phyloP scores from a whole-genome alignment of 805 yeast species.

The Peterozyma xylosa region DNA sequence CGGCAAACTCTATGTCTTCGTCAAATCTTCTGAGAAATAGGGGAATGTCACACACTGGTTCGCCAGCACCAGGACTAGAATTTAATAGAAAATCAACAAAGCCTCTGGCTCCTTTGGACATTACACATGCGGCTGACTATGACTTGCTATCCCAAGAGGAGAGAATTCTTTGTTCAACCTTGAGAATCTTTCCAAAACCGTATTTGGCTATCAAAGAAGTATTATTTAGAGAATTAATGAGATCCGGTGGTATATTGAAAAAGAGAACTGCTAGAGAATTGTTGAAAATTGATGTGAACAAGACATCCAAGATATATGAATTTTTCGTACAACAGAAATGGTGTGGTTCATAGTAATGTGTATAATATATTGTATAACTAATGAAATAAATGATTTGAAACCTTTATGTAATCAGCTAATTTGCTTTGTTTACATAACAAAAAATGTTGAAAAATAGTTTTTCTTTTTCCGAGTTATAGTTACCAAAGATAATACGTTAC shows the following conservation, averaged over 20 bases:
- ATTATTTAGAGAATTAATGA: conserved; percentile 77
- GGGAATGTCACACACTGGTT: conserved; percentile 7
- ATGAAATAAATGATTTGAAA: no score
- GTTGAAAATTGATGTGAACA: conserved; percentile 76
- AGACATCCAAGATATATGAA: conserved; percentile 84
- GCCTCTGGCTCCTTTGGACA: conserved; percentile 48
- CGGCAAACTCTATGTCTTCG: conserved; percentile 12
- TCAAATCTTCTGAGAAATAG: conserved; percentile 8
- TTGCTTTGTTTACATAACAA: no score
- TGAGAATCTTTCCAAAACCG: conserved; percentile 87
- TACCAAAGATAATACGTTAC: no score
- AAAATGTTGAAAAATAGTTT: no score
- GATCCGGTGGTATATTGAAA: conserved; percentile 77
- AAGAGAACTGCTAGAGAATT: conserved; percentile 81
- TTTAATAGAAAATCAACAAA: conserved; percentile 32
- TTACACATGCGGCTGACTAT: conserved; percentile 73
- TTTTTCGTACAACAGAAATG: conserved; percentile 91
- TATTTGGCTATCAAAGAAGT: conserved; percentile 89
- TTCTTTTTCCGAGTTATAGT: no score
- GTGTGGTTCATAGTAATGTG: conserved; percentile 31
- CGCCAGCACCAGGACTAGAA: conserved; percentile 10
- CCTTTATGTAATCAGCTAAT: no score
- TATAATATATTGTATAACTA: background rate
- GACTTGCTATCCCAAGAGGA: conserved; percentile 84
- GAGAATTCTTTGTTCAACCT: conserved; percentile 72